Base-by-base conservation (phyloP, 129 eudicot species). In the Artemisia tridentata region DNA sequence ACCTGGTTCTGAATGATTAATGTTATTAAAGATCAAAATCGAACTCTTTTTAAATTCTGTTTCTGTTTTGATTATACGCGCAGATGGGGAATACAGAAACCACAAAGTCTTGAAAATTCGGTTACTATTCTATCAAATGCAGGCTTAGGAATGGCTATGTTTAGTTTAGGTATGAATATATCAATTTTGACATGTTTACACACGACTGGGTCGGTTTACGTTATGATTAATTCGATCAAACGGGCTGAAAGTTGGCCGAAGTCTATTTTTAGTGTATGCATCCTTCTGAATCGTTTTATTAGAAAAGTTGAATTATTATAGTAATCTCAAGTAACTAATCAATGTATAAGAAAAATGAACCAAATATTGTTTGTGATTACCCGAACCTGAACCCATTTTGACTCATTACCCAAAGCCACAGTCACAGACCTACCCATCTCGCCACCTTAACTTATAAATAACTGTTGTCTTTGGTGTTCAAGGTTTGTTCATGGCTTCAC, bases 61-160 rank as follows among this genome's bases (percentile, higher is more conserved):
- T 50, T 21, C 7, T 18, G 20, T 63, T 68, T 60, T 34, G 2
- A 38, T 69, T 72, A 25, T 73, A 48, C 59, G 61, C 53, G 72
- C 72, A 73, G 82, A 69, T 82, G 87, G 85, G 91, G 85, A 27
- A 77, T 86, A 72, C 77, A 20, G 74, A 82, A 78, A 78, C 91
- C 91, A 31, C 77, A 78, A 25, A 82, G 82, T 76, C 62, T 86
- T 20, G 87, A 77, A 67, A 86, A 86, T 69, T 86, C 91, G 11
- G 85, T 86, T 3, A 76, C 86, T 5, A 82, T 85, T 55, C 78
- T 85, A 67, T 82, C 90, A 1, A 82, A 85, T 47, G 86, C 90
- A 23, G 90, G 90, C 61, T 79, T 85, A 48, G 90, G 90, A 19
- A 85, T 85, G 90, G 90, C 90, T 12, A 85, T 85, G 90, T 85